These are phyloP conservation scores for Talaromyces proteolyticus DNA, from an alignment of 495 filamentous ascomycete genomes.

Conservation along the genomic window DNA sequence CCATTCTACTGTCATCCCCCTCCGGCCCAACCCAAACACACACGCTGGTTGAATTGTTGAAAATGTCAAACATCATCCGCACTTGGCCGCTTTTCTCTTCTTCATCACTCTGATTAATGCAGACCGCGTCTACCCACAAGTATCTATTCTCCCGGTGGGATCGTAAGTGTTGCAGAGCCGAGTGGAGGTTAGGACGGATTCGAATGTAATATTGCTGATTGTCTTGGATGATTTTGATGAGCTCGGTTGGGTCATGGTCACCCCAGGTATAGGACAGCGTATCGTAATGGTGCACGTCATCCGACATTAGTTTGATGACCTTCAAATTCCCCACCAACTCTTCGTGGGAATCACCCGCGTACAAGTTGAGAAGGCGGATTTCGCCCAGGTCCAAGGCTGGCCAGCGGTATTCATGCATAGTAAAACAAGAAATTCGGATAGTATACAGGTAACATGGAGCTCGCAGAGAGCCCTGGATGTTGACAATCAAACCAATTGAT, in stretches of 20 bases:
- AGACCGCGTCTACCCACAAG: conserved; percentile 27
- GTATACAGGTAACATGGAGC: no score
- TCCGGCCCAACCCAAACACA: conserved; percentile 24
- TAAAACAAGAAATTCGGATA: no score
- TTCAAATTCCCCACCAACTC: conserved; percentile 1
- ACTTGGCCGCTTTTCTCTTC: conserved; percentile 21
- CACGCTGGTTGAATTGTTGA: conserved; percentile 14
- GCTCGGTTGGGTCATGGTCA: background rate
- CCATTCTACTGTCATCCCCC: background rate
- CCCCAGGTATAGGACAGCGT: conserved; percentile 5
- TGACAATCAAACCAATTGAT: no score
- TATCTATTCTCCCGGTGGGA: background rate
- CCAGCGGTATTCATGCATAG: no score
- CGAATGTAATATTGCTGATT: background rate
- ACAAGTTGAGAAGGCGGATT: background rate
- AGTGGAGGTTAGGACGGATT: background rate
- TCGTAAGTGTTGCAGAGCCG: background rate
- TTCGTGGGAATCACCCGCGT: background rate
- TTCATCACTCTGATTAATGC: conserved; percentile 25
- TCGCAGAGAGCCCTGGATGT: no score
- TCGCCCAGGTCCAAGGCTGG: background rate
- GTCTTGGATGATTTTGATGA: background rate
- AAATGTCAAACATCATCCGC: conserved; percentile 21
- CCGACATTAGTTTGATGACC: background rate
- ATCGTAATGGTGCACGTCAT: background rate